These are phyloP conservation scores for Aspergillus melleus DNA, from an alignment of 2,329 filamentous ascomycete species.

Conservation along the genomic window DNA sequence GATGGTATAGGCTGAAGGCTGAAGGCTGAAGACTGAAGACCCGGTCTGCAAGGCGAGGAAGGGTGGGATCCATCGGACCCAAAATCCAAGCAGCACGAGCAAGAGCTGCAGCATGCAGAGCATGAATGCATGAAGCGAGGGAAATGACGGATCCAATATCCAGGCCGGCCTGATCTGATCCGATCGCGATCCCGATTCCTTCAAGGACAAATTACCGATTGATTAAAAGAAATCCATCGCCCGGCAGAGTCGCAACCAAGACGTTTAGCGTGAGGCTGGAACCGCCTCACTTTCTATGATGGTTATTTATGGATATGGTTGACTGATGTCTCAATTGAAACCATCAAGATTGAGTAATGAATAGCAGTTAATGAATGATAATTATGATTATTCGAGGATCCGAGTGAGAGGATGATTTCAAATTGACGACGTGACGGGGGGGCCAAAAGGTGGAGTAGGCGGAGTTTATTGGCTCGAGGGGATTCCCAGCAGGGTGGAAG, in stretches of 20 bases:
- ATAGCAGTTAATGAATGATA: not conserved
- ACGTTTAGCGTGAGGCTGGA: slow-evolving; percentile 7
- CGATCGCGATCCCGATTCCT: not conserved
- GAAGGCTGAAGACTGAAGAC: not conserved
- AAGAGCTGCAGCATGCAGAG: not conserved
- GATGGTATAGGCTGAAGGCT: not conserved
- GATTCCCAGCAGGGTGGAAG: slow-evolving; percentile 6
- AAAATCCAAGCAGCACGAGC: not conserved
- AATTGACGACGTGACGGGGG: too few species aligned
- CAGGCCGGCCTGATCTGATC: not conserved
- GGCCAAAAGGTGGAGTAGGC: not conserved
- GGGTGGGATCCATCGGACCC: too few species aligned
- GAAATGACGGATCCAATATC: too few species aligned
- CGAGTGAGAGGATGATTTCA: too few species aligned
- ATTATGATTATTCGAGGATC: too few species aligned
- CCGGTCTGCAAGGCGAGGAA: too few species aligned
- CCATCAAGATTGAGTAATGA: not conserved
- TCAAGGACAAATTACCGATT: not conserved
- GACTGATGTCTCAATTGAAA: not conserved
- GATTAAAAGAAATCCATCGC: not conserved
- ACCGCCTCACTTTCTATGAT: slow-evolving; percentile 9
- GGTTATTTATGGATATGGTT: not conserved
- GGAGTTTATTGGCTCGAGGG: not conserved
- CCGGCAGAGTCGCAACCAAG: not conserved
- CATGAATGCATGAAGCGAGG: too few species aligned